Evolutionary conservation across 1,284 basidiomycete species (phyloP), one percentile per base, ranked within the genome.

Genomic region (Trametes sp.): DNA sequence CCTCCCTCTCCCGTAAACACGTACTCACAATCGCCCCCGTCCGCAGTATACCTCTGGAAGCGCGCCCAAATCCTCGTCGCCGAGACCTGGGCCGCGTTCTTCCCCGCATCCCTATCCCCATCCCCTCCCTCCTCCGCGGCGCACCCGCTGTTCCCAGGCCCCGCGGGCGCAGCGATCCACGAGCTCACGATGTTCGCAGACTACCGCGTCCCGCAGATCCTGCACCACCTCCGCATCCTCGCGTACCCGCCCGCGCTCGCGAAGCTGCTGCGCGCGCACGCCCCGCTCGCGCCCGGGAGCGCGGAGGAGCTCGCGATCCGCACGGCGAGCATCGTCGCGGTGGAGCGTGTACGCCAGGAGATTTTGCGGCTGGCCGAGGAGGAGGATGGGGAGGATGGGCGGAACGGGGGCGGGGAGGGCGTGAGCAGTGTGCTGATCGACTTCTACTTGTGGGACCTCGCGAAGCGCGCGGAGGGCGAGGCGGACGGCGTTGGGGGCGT

Each of bases 151-250:
- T 91, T 92, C 74, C 88, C 88, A 9, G 89, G 88, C 1, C 24
- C 31, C 21, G 4, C 35, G 13, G 51, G 51, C 4, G 80, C 89
- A 28, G 75, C 77, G 42, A 89, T 91, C 61, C 80, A 83, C 53
- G 78, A 87, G 53, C 81, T 94, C 11, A 93, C 92, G 16, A 94
- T 94, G 93, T 94, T 94, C 74, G 91, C 93, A 5, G 93, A 94
- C 77, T 94, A 94, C 74, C 87, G 92, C 46, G 90, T 94, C 8
- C 93, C 92, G 3, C 93, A 94, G 73, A 91, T 94, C 61, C 77
- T 94, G 29, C 89, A 94, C 75, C 92, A 93, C 71, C 82, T 94
- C 19, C 80, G 83, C 42, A 88, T 93, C 65, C 80, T 94, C 52
- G 74, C 80, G 0, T 94, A 94, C 75, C 86, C 91, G 2, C 75